A percentile compares a stretch with the other conserved stretches of the same genome.
phyloP scores from a whole-genome alignment of 345 rosid species.

The Camelina sativa region DNA sequence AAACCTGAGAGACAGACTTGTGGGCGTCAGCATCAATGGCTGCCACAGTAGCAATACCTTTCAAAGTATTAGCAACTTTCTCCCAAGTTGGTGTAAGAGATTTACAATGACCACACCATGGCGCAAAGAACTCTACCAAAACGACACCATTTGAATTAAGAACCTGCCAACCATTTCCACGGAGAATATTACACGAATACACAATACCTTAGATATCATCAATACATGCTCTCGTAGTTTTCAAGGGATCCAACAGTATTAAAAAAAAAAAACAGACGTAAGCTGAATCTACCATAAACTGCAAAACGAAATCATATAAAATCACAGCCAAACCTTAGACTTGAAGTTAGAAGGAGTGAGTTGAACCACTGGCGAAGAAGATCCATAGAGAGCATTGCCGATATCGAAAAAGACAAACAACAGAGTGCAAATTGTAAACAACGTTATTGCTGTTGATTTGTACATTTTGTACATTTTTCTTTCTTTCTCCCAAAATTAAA shows the following conservation, averaged over 20 bases:
- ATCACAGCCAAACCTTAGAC: slow-evolving; percentile 64
- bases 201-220: background rate
- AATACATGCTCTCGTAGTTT: background rate
- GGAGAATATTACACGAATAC: background rate
- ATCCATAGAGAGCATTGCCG: slow-evolving; percentile 67
- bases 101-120: slow-evolving; percentile 98
- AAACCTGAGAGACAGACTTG: slow-evolving; percentile 91
- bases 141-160: slow-evolving; percentile 82
- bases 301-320: background rate
- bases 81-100: slow-evolving; percentile 94
- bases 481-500: slow-evolving; percentile 34
- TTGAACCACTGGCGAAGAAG: slow-evolving; percentile 91
- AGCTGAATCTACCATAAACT: background rate
- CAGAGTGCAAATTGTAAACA: slow-evolving; percentile 31
- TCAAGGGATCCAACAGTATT: background rate
- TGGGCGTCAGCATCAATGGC: slow-evolving; percentile 96
- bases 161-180: slow-evolving; percentile 52
- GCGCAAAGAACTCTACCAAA: slow-evolving; percentile 94
- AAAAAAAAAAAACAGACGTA: background rate
- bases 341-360: slow-evolving; percentile 90
- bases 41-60: slow-evolving; percentile 90
- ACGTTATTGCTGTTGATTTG: slow-evolving; percentile 35
- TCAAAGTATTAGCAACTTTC: slow-evolving; percentile 77
- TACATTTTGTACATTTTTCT: slow-evolving; percentile 51
- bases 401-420: slow-evolving; percentile 36